These are phyloP conservation scores for Hypericum androsaemum DNA, from an alignment of 345 rosid species.

Conservation along the genomic window DNA sequence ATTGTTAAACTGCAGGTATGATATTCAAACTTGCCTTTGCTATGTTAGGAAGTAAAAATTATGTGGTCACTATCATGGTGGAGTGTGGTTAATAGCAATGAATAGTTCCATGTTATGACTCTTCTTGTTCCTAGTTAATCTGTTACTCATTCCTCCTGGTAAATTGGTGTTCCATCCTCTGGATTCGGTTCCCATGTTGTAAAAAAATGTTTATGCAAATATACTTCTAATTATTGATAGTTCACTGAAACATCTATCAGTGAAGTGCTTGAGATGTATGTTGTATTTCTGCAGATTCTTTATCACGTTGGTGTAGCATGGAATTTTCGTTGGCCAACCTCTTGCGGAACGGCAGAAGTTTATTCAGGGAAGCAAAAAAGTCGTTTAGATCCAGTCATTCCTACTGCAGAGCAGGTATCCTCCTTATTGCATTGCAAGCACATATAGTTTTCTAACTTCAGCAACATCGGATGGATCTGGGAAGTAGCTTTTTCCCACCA, in stretches of 20 bases:
- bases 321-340: conserved; percentile 65
- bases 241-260: no score
- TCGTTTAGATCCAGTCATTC: conserved; percentile 45
- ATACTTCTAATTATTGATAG: no score
- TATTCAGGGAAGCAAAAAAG: conserved; percentile 31
- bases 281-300: conserved; percentile 45
- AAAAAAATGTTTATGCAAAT: no score
- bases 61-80: no score
- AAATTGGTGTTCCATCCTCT: no score
- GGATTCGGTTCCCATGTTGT: no score
- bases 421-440: background rate
- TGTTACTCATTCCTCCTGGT: no score
- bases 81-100: no score
- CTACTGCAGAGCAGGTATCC: conserved; percentile 59
- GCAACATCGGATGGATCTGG: background rate
- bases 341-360: conserved; percentile 28
- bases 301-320: conserved; percentile 83
- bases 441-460: background rate
- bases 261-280: no score
- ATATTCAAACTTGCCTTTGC: background rate
- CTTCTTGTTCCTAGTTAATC: no score
- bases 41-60: no score
- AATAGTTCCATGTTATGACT: no score
- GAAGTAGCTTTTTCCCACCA: background rate
- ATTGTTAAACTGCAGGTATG: conserved; percentile 79